These are phyloP conservation scores for Lactarius deliciosus DNA, from an alignment of 768 basidiomycete genomes.

Conservation along the genomic window DNA sequence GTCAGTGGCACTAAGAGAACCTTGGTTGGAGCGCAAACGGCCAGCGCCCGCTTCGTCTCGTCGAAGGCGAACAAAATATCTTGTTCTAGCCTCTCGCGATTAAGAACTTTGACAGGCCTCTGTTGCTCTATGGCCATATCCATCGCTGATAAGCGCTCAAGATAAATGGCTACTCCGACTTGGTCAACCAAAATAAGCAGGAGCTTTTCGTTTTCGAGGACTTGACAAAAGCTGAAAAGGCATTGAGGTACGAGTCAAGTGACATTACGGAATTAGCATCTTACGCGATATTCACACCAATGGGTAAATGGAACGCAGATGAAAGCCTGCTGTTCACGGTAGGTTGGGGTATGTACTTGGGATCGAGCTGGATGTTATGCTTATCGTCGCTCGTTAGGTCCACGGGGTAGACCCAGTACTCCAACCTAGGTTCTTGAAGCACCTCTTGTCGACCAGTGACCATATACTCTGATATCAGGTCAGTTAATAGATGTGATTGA, in stretches of 20 bases:
- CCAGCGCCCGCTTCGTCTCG: constrained; percentile 50
- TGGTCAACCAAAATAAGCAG: constrained; percentile 19
- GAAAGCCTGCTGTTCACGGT: constrained; percentile 13
- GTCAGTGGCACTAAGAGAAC: constrained; percentile 30
- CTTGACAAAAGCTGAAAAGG: constrained; percentile 19
- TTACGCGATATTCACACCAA: constrained; percentile 14
- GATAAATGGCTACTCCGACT: constrained; percentile 21
- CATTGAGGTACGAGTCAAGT: not conserved
- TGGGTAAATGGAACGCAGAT: constrained; percentile 9
- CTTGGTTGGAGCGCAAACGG: constrained; percentile 45
- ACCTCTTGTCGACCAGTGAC: constrained; percentile 13
- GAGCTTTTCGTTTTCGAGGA: constrained; percentile 20
- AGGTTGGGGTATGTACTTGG: constrained; percentile 19
- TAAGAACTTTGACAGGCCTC: constrained; percentile 32
- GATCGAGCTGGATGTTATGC: constrained; percentile 21
- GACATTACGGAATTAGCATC: not conserved
- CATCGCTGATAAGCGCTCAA: constrained; percentile 15
- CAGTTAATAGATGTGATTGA: not conserved
- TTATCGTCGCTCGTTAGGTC: constrained; percentile 17
- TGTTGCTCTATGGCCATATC: constrained; percentile 4
- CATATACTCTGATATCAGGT: constrained; percentile 13
- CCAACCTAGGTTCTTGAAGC: constrained; percentile 7
- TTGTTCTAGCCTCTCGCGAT: constrained; percentile 48
- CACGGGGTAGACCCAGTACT: constrained; percentile 6
- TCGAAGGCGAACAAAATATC: constrained; percentile 51